Conservation (phyloP, 1,284 basidiomycete species). For the Cutaneotrichosporon curvatum region DNA sequence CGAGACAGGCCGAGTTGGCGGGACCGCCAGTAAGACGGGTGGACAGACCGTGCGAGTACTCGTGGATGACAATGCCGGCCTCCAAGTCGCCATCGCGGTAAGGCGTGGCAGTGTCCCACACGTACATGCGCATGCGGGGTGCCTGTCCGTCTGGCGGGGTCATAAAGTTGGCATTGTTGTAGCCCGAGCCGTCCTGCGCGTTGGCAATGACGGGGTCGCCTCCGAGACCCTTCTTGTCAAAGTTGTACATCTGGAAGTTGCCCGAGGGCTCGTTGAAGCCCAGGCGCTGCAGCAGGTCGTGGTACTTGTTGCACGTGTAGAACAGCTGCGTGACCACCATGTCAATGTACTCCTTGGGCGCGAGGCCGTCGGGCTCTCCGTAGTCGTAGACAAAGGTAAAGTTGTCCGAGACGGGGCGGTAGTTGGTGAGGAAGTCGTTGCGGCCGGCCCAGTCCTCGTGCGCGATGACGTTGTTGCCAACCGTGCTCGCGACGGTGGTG, state of each 20-base stretch:
- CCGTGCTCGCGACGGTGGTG: conserved; percentile 68
- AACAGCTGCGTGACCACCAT: conserved; percentile 80
- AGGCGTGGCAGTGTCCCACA: conserved; percentile 83
- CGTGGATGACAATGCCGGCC: conserved; percentile 87
- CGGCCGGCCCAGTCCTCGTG: conserved; percentile 62
- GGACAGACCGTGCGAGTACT: conserved; percentile 78
- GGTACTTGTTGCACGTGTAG: conserved; percentile 77
- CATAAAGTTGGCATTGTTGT: conserved; percentile 60
- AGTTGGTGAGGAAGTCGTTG: conserved; percentile 66
- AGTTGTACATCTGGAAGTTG: conserved; percentile 98
- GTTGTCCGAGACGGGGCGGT: conserved; percentile 61
- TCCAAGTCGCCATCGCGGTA: conserved; percentile 93
- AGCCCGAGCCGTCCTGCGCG: conserved; percentile 88
- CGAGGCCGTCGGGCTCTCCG: conserved; percentile 46
- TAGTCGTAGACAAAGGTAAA: conserved; percentile 67
- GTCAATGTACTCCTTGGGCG: conserved; percentile 68
- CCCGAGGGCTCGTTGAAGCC: conserved; percentile 86
- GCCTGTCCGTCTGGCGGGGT: conserved; percentile 56
- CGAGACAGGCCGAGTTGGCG: conserved; percentile 82
- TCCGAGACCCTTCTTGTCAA: conserved; percentile 59
- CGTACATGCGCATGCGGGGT: conserved; percentile 92
- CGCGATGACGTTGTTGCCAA: conserved; percentile 74
- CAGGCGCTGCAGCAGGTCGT: conserved; percentile 54
- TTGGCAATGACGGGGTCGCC: conserved; percentile 88
- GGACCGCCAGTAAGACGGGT: conserved; percentile 93